A percentile compares a stretch with the other conserved stretches of the same genome.
Evolutionary conservation across 768 basidiomycete genomes (phyloP).

Genomic region (Coprinopsis cinerea): DNA sequence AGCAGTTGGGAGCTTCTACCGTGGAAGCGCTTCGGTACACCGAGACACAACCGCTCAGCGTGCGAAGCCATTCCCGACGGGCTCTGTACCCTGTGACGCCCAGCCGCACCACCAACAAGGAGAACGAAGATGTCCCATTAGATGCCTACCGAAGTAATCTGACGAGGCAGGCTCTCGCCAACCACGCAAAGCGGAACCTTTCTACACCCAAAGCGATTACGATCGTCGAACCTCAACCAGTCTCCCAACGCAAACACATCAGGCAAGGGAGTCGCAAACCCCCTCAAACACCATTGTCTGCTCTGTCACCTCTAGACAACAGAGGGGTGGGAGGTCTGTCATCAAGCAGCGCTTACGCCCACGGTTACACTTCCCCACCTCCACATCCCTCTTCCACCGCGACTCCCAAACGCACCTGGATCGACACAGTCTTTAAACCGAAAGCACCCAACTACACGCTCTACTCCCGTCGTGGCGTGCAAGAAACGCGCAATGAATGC

Average conservation of each 20-base stretch:
- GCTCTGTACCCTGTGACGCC: slow-evolving; percentile 13
- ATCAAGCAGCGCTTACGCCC: not conserved
- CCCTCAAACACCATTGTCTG: slow-evolving; percentile 18
- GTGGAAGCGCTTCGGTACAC: slow-evolving; percentile 8
- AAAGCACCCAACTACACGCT: slow-evolving; percentile 59
- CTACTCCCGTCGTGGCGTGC: slow-evolving; percentile 50
- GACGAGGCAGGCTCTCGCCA: not conserved
- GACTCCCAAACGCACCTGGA: slow-evolving; percentile 68
- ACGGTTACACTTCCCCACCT: slow-evolving; percentile 14
- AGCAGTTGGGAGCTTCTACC: slow-evolving; percentile 11
- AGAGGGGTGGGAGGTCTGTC: not conserved
- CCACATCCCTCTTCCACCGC: not conserved
- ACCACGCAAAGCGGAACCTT: slow-evolving; percentile 11
- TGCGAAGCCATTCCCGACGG: slow-evolving; percentile 29
- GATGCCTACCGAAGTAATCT: not conserved
- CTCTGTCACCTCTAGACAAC: not conserved
- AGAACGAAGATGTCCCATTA: slow-evolving; percentile 45
- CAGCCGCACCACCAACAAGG: slow-evolving; percentile 58
- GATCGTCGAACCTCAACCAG: slow-evolving; percentile 21
- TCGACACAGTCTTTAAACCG: slow-evolving; percentile 84
- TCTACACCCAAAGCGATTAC: slow-evolving; percentile 18
- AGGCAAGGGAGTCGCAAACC: slow-evolving; percentile 14
- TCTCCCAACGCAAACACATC: slow-evolving; percentile 32
- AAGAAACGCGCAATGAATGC: slow-evolving; percentile 70
- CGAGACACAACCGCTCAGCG: slow-evolving; percentile 41